A percentile compares a stretch with the other conserved stretches of the same genome.
Evolutionary conservation across 2,329 filamentous ascomycete genomes (phyloP).

Genomic region (Pseudogymnoascus sp.): DNA sequence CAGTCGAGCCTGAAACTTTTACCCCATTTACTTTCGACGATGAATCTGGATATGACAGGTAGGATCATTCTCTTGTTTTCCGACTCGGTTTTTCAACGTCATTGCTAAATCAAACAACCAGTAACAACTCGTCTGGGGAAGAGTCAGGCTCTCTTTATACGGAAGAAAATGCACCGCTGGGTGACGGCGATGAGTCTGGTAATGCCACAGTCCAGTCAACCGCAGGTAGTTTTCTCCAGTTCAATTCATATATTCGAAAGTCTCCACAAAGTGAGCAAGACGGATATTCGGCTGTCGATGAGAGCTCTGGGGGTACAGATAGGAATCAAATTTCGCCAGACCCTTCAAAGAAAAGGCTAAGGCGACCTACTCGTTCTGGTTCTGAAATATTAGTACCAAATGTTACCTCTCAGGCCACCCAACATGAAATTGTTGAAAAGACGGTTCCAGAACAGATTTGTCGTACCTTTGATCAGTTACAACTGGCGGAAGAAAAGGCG

Average conservation of each 20-base stretch:
- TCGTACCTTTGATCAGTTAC: not conserved
- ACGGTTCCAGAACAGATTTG: not conserved
- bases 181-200: not conserved
- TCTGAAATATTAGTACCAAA: not conserved
- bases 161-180: not conserved
- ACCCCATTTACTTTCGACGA: not conserved
- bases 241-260: not conserved
- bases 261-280: not conserved
- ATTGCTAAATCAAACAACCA: not conserved
- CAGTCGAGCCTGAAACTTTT: not conserved
- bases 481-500: not conserved
- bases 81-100: not conserved
- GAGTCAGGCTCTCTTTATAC: not conserved
- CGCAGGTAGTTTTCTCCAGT: not conserved
- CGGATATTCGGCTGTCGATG: not conserved
- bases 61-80: not conserved
- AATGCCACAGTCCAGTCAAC: not conserved
- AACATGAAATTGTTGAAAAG: not conserved
- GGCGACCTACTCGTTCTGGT: not conserved
- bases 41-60: not conserved
- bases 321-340: not conserved
- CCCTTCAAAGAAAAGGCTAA: not conserved
- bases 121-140: not conserved
- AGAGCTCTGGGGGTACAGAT: not conserved
- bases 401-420: not conserved